A percentile compares a stretch with the other conserved stretches of the same genome.
Evolutionary conservation across 768 basidiomycete species (phyloP).

Genomic region (Tulasnella sp.): DNA sequence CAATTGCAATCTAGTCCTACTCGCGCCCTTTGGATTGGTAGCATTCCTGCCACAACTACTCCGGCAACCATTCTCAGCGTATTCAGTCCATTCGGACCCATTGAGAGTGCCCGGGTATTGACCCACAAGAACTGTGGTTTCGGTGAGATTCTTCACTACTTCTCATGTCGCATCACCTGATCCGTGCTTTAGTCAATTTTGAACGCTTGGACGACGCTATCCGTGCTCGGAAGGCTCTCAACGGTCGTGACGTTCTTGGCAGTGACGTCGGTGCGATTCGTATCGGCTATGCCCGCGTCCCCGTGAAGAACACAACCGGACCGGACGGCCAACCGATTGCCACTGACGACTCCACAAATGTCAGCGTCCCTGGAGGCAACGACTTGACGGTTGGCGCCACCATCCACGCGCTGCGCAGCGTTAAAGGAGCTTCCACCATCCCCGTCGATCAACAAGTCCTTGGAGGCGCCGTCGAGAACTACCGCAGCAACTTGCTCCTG

Average conservation of each 20-base stretch:
- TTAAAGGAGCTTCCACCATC: slow-evolving; percentile 86
- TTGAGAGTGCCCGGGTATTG: slow-evolving; percentile 90
- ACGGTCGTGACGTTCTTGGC: slow-evolving; percentile 90
- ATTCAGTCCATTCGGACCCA: slow-evolving; percentile 94
- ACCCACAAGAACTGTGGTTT: slow-evolving; percentile 97
- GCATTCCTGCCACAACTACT: slow-evolving; percentile 89
- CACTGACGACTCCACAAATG: slow-evolving; percentile 32
- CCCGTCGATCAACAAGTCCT: slow-evolving; percentile 90
- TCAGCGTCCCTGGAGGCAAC: slow-evolving; percentile 68
- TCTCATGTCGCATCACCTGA: background rate
- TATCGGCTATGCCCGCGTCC: slow-evolving; percentile 94
- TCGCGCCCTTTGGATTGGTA: slow-evolving; percentile 93
- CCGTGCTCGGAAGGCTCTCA: slow-evolving; percentile 85
- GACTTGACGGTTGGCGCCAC: slow-evolving; percentile 79
- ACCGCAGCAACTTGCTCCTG: slow-evolving; percentile 78
- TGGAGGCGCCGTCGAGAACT: slow-evolving; percentile 86
- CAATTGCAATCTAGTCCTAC: slow-evolving; percentile 87
- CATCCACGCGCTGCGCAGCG: slow-evolving; percentile 71
- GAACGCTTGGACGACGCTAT: slow-evolving; percentile 96
- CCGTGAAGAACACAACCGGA: slow-evolving; percentile 71
- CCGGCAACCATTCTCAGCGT: slow-evolving; percentile 90
- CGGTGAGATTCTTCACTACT: slow-evolving; percentile 36
- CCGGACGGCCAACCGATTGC: slow-evolving; percentile 34
- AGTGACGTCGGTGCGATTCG: slow-evolving; percentile 94
- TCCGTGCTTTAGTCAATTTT: slow-evolving; percentile 61